Evolutionary conservation across 2,329 filamentous ascomycete species (phyloP).

Genomic region (Apiospora malaysiana): DNA sequence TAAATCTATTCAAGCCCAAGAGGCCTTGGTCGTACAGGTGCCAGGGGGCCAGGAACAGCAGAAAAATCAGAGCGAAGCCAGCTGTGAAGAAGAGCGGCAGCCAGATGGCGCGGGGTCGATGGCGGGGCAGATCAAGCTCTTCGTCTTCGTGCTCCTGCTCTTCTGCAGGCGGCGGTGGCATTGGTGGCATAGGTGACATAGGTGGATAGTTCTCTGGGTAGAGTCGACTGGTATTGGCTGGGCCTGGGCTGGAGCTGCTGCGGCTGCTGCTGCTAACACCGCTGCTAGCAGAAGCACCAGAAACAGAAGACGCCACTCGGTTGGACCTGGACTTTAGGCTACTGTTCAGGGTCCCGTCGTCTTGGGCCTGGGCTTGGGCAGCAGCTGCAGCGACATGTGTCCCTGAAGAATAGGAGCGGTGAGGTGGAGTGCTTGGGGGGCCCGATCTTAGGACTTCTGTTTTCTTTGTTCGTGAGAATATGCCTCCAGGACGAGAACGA

Average conservation of each 20-base stretch:
- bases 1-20: background rate
- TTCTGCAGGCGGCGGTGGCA: background rate
- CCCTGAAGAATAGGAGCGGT: slow-evolving; percentile 9
- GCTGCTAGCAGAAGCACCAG: background rate
- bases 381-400: background rate
- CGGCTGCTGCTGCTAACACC: background rate
- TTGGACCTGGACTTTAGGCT: background rate
- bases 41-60: slow-evolving; percentile 9
- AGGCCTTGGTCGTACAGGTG: slow-evolving; percentile 1
- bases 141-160: no score
- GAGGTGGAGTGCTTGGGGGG: background rate
- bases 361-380: background rate
- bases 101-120: slow-evolving; percentile 13
- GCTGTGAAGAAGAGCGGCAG: slow-evolving; percentile 13
- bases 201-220: background rate
- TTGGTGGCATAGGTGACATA: no score
- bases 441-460: background rate
- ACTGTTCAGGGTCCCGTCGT: background rate
- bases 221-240: background rate
- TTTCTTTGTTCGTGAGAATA: background rate
- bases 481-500: background rate
- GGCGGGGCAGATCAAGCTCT: slow-evolving; percentile 10
- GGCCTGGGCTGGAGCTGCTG: background rate
- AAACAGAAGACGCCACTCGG: background rate
- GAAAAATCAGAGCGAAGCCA: slow-evolving; percentile 11